phyloP scores from a whole-genome alignment of 768 basidiomycete genomes.

The Pisolithus albus region DNA sequence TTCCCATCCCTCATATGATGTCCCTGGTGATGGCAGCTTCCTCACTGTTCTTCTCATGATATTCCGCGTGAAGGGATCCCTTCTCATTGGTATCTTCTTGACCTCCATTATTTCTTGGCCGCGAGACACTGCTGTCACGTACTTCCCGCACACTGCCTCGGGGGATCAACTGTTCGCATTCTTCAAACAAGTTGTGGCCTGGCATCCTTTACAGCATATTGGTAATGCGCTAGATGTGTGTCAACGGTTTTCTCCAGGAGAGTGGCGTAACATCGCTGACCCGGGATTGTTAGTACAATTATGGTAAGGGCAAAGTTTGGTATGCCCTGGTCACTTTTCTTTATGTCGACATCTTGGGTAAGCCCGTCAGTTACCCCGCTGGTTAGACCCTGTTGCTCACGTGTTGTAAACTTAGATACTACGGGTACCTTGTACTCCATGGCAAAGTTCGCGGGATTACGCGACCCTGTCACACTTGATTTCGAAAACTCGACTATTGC shows the following conservation, averaged over 20 bases:
- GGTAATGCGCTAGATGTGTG: conserved; percentile 67
- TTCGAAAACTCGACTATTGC: conserved; percentile 80
- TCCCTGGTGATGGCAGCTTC: conserved; percentile 36
- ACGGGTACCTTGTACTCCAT: conserved; percentile 81
- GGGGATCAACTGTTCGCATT: conserved; percentile 75
- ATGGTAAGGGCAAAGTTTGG: conserved; percentile 70
- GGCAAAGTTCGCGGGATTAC: conserved; percentile 87
- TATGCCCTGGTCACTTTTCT: conserved; percentile 86
- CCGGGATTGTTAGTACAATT: conserved; percentile 28
- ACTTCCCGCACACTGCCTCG: conserved; percentile 63
- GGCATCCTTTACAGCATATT: conserved; percentile 53
- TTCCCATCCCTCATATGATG: background rate
- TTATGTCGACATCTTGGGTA: conserved; percentile 80
- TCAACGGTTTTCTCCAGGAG: background rate
- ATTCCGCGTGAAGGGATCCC: conserved; percentile 78
- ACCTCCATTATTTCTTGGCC: conserved; percentile 88
- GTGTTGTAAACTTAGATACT: conserved; percentile 23
- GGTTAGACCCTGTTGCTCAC: background rate
- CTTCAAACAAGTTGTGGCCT: conserved; percentile 80
- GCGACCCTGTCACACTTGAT: conserved; percentile 76
- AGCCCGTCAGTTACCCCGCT: conserved; percentile 12
- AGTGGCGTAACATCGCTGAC: background rate
- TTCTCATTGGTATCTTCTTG: conserved; percentile 76
- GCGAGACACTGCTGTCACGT: conserved; percentile 71
- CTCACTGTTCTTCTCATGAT: conserved; percentile 76